These are phyloP conservation scores for Cenchrus purpureus DNA, from an alignment of 176 grass and related monocot species.

Conservation along the genomic window DNA sequence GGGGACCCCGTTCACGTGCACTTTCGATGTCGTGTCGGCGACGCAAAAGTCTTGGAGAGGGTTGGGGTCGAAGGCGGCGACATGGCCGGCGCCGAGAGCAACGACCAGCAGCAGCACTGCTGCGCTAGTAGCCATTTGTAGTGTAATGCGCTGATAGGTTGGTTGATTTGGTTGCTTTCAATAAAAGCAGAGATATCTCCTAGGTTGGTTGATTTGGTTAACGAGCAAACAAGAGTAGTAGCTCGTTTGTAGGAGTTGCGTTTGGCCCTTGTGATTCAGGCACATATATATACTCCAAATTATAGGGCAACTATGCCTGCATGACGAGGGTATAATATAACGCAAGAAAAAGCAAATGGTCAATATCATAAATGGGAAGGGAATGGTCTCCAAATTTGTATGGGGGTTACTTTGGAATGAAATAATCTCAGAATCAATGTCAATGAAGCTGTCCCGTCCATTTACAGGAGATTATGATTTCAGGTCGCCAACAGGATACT, in stretches of 20 bases:
- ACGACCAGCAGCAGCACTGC: conserved; percentile 10
- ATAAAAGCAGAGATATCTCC: too few species aligned
- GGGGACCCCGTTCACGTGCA: conserved; percentile 46
- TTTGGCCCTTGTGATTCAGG: not conserved
- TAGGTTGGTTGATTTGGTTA: not conserved
- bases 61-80: conserved; percentile 49
- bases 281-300: not conserved
- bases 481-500: too few species aligned
- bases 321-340: too few species aligned
- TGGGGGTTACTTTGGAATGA: not conserved
- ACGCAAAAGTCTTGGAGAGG: conserved; percentile 62
- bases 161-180: too few species aligned
- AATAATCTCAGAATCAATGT: not conserved
- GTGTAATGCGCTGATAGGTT: not conserved
- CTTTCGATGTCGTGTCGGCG: conserved; percentile 50
- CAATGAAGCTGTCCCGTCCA: not conserved
- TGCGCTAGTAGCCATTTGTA: conserved; percentile 16
- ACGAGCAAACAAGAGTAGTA: not conserved
- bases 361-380: not conserved
- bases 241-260: not conserved
- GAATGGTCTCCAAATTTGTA: not conserved
- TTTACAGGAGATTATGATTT: too few species aligned
- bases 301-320: not conserved
- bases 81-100: conserved; percentile 31
- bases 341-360: not conserved